Conservation (phyloP, 1,284 basidiomycete species). For the Ustilago sp. region DNA sequence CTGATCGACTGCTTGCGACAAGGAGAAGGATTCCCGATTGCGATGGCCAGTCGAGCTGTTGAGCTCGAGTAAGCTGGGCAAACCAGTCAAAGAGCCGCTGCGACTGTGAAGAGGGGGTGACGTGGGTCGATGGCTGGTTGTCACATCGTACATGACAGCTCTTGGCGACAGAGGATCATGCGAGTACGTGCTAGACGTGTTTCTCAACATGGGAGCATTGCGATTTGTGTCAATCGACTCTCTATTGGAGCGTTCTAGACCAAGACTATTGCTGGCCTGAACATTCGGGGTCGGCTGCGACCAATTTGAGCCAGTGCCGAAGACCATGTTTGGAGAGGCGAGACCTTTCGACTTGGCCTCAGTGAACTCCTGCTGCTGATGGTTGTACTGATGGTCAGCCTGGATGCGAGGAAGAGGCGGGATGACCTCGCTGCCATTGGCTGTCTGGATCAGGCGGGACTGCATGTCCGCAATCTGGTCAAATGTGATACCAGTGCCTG, state of each 20-base stretch:
- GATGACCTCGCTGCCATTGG: slow-evolving; percentile 15
- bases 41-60: slow-evolving; percentile 22
- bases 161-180: slow-evolving; percentile 37
- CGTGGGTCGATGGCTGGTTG: slow-evolving; percentile 60
- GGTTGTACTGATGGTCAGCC: slow-evolving; percentile 8
- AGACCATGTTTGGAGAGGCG: slow-evolving; percentile 36
- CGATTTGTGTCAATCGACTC: background rate
- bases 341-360: slow-evolving; percentile 45
- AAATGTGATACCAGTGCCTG: slow-evolving; percentile 51
- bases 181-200: slow-evolving; percentile 19
- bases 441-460: slow-evolving; percentile 49
- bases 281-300: slow-evolving; percentile 4
- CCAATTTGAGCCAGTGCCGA: slow-evolving; percentile 22
- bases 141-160: slow-evolving; percentile 65
- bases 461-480: slow-evolving; percentile 58
- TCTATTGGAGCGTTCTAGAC: background rate
- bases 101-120: slow-evolving; percentile 54
- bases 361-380: slow-evolving; percentile 23
- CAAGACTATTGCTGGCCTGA: background rate
- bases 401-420: slow-evolving; percentile 29
- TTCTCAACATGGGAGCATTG: slow-evolving; percentile 10
- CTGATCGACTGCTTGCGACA: slow-evolving; percentile 50
- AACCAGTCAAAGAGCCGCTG: slow-evolving; percentile 37
- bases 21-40: slow-evolving; percentile 41
- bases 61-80: slow-evolving; percentile 58